Conservation (phyloP, 495 filamentous ascomycete species). For the Talaromyces thailandensis region DNA sequence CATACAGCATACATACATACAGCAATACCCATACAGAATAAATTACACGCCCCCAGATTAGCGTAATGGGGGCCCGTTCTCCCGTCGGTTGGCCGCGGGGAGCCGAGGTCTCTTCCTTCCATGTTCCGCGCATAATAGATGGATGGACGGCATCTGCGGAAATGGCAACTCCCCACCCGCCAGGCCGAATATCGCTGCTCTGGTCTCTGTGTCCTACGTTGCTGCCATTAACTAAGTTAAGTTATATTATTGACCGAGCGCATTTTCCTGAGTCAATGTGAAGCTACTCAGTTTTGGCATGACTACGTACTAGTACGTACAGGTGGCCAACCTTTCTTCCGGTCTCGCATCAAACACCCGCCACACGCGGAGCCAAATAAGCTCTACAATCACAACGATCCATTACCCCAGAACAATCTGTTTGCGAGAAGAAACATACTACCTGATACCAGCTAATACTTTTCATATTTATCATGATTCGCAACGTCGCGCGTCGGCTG, state of each 20-base stretch:
- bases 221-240: not conserved
- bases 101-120: not conserved
- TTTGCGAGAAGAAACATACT: not conserved
- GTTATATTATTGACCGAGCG: too few species aligned
- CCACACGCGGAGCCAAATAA: not conserved
- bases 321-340: not conserved
- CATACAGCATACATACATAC: not conserved
- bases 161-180: not conserved
- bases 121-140: not conserved
- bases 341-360: not conserved
- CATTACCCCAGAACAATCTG: not conserved
- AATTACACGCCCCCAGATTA: not conserved
- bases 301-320: not conserved
- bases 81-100: not conserved
- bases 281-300: not conserved
- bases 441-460: not conserved
- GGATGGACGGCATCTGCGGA: constrained; percentile 2
- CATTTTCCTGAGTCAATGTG: too few species aligned
- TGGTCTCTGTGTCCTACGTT: not conserved
- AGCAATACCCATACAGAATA: not conserved
- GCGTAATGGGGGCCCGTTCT: not conserved
- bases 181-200: not conserved
- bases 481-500: constrained; percentile 25
- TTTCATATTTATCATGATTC: constrained; percentile 22
- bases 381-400: not conserved